Base-by-base conservation (phyloP, 306 rosid genomes). In the Chamaecrista fasciculata region DNA sequence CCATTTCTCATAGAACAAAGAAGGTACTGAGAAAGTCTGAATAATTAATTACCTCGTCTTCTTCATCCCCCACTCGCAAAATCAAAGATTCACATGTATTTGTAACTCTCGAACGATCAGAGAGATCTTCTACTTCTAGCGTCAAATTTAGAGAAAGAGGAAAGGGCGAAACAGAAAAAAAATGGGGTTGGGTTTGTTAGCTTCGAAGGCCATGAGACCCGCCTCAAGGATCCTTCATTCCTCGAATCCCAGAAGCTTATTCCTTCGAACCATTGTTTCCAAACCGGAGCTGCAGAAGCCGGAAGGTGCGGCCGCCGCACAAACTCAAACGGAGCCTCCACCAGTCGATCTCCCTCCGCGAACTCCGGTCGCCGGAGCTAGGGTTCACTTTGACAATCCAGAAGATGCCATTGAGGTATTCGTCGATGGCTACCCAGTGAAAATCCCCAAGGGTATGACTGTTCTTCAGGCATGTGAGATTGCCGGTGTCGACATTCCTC, bases 381-480 rank as follows among this genome's bases (percentile, higher is more conserved):
- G 99, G 20, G 83, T 95, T 65, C 87, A 95, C 12, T 88, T 95
- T 59, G 4, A 84, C 4, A 88, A 82, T 26, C 96, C 97, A 0
- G 97, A 95, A 0, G 96, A 95, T 15, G 96, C 96, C 19, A 89
- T 95, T 71, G 99, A 95, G 82, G 95, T 88, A 11, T 91, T 87
- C 66, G 99, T 94, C 0, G 97, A 94, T 71, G 99, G 97, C 3
- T 91, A 81, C 49, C 95, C 99, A 0, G 97, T 94, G 48, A 91
- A 94, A 82, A 78, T 94, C 53, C 99, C 99, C 4, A 94, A 94
- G 85, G 99, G 99, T 26, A 79, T 94, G 79, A 86, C 95, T 0
- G 99, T 94, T 52, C 83, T 94, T 37, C 99, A 94, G 80, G 99
- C 99, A 4, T 94, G 99, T 65, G 99, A 94, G 85, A 72, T 89